Base-by-base conservation (phyloP, 2,329 filamentous ascomycete species). In the Alternaria sp. region DNA sequence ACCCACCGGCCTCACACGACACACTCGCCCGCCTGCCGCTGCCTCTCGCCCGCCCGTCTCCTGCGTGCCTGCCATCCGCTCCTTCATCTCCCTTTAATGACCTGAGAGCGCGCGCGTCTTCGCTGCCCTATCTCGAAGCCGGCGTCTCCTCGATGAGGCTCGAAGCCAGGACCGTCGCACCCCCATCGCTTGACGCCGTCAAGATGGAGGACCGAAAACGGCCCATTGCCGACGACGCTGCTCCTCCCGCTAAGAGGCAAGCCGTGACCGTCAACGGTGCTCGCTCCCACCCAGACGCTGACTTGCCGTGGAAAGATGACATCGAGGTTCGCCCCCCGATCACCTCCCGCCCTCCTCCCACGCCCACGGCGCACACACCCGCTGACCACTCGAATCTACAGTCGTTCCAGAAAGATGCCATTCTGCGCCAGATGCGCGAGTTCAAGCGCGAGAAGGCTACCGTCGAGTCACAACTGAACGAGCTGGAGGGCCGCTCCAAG, bases 191-290 rank as follows among this genome's bases (percentile, higher is more conserved):
- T 81, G 90, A 90, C 87, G 87, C 92, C 84, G 86, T 89, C 86
- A 97, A 96, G 88, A 99, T 98, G 95, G 96, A 99, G 88, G 96
- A 98, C 86, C 93, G 96, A 88, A 99, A 99, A 88, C 90, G 96
- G 88, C 92, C 94, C 79, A 92, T 94, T 79, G 87, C 91, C 82
- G 92, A 96, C 81, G 93, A 97, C 73, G 85, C 92, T 77, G 92
- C 92, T 70, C 95, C 95, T 71, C 94, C 95, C 21, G 92, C 90
- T 78, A 99, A 98, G 87, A 91, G 94, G 82, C 92, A 97, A 81
- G 92, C 93, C 60, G 72, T 79, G 64, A 71, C 74, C 56, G 87
- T 95, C 70, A 97, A 97, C 85, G 94, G 94, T 76, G 83, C 85
- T 68, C 88, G 87, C 73, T 83, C 87, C 73, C 87, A 89, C 78